Conservation (phyloP, 2,329 filamentous ascomycete species). For the Xylariaceae sp. region DNA sequence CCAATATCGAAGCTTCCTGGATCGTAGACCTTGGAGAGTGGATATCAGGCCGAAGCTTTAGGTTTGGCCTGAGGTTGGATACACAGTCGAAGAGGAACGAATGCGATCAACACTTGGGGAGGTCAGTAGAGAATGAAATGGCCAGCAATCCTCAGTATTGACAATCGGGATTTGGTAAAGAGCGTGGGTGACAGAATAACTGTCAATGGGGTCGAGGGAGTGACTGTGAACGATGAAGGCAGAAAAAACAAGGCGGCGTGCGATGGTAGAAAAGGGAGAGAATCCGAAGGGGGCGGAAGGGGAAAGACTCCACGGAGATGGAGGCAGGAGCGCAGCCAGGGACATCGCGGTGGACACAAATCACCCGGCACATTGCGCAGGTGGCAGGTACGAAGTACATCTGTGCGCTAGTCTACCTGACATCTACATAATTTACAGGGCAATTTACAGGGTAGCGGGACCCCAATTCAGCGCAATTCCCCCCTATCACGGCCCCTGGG, state of each 20-base stretch:
- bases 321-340: background rate
- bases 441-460: background rate
- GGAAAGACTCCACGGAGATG: background rate
- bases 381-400: background rate
- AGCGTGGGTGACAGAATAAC: conserved; percentile 29
- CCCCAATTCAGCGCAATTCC: background rate
- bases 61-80: conserved; percentile 12
- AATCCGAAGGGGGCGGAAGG: conserved; percentile 1
- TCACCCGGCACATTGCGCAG: background rate
- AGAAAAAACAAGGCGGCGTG: conserved; percentile 15
- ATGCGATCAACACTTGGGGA: conserved; percentile 34
- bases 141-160: conserved; percentile 24
- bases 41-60: conserved; percentile 22
- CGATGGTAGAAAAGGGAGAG: conserved; percentile 11
- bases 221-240: conserved; percentile 21
- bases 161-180: conserved; percentile 24
- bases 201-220: conserved; percentile 19
- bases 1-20: conserved; percentile 18
- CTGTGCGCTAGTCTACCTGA: background rate
- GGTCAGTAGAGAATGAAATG: conserved; percentile 27
- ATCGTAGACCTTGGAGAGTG: conserved; percentile 17
- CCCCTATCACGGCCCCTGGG: background rate
- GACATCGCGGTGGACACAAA: background rate
- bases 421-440: no score
- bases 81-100: conserved; percentile 21